These are phyloP conservation scores for Hypholoma sublateritium DNA, from an alignment of 768 basidiomycete genomes.

Conservation along the genomic window DNA sequence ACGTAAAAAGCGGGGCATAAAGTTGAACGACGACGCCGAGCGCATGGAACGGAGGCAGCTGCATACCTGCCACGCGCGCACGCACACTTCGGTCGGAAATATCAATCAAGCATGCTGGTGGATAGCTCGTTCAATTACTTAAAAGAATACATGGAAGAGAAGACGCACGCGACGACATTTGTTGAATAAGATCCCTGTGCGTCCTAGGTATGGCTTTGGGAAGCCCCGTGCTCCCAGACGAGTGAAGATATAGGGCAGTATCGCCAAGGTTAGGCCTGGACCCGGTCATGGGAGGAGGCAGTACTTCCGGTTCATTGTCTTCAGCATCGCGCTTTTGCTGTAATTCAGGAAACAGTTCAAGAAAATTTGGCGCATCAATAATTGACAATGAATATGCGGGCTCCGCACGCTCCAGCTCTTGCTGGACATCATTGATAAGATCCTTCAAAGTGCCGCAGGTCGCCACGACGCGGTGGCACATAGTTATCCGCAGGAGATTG, in stretches of 20 bases:
- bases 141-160: constrained; percentile 26
- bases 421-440: constrained; percentile 27
- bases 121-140: constrained; percentile 26
- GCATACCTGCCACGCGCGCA: constrained; percentile 17
- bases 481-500: constrained; percentile 5
- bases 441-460: constrained; percentile 24
- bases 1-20: constrained; percentile 21
- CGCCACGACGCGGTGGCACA: constrained; percentile 18
- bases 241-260: constrained; percentile 40
- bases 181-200: constrained; percentile 26
- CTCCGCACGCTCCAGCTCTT: constrained; percentile 17
- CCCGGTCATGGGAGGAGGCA: constrained; percentile 23
- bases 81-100: not conserved
- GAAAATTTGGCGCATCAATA: constrained; percentile 31
- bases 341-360: constrained; percentile 37
- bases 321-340: not conserved
- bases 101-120: constrained; percentile 17
- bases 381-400: constrained; percentile 21
- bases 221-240: constrained; percentile 49
- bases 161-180: constrained; percentile 32
- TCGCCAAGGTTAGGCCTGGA: constrained; percentile 18
- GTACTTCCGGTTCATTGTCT: constrained; percentile 6
- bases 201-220: constrained; percentile 42
- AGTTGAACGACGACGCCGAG: constrained; percentile 27
- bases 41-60: constrained; percentile 33